These are phyloP conservation scores for Brettanomyces bruxellensis DNA, from an alignment of 805 yeast genomes.

Conservation along the genomic window DNA sequence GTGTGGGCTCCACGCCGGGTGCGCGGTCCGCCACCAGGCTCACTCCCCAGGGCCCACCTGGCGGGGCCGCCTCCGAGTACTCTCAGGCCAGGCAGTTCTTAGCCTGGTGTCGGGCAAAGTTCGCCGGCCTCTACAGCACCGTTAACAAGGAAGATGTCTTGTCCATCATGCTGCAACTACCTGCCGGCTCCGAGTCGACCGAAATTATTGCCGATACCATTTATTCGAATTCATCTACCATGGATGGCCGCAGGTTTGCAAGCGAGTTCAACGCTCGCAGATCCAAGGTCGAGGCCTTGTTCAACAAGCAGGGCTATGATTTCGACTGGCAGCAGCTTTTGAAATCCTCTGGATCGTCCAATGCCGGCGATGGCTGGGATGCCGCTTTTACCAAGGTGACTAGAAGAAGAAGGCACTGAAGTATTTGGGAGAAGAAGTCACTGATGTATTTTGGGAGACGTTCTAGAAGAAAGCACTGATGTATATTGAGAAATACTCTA, in stretches of 20 bases:
- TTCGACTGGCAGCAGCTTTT: constrained; percentile 67
- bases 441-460: not conserved
- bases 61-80: not conserved
- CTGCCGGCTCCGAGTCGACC: constrained; percentile 61
- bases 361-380: constrained; percentile 30
- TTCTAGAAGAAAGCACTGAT: not conserved
- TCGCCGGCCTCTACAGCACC: constrained; percentile 60
- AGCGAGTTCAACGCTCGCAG: constrained; percentile 79
- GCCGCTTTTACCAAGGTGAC: constrained; percentile 45
- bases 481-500: not conserved
- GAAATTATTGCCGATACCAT: constrained; percentile 90
- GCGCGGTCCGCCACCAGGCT: constrained; percentile 23
- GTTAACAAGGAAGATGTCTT: constrained; percentile 74
- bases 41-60: not conserved
- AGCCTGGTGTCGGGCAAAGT: constrained; percentile 61
- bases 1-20: constrained; percentile 18
- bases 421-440: not conserved
- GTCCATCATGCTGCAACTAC: constrained; percentile 71
- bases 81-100: constrained; percentile 51
- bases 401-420: constrained; percentile 26
- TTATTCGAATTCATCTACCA: constrained; percentile 75
- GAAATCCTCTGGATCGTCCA: constrained; percentile 9
- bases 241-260: constrained; percentile 95
- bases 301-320: constrained; percentile 31
- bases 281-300: constrained; percentile 53